phyloP scores from a whole-genome alignment of 2,329 filamentous ascomycete species.

The Amphichorda felina region DNA sequence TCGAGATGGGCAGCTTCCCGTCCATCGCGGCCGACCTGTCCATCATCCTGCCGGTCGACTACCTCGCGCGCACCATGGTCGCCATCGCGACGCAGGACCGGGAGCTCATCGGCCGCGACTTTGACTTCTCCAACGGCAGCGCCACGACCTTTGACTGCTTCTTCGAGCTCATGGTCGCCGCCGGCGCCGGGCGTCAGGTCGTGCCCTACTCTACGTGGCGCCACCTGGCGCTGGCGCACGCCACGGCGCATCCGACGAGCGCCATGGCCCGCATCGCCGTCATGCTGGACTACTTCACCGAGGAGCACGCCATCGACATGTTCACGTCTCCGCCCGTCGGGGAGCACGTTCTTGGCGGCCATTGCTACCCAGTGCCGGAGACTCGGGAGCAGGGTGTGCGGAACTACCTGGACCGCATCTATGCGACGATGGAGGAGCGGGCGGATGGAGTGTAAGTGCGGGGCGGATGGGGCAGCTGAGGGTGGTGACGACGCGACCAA shows the following conservation, averaged over 20 bases:
- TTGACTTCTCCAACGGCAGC: constrained; percentile 5
- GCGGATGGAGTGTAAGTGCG: too few species aligned
- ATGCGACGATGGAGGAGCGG: too few species aligned
- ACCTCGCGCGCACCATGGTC: constrained; percentile 6
- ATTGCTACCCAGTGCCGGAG: too few species aligned
- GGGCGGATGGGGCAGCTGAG: too few species aligned
- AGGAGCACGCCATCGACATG: constrained; percentile 3
- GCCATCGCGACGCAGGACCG: constrained; percentile 4
- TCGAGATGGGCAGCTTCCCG: constrained; percentile 6
- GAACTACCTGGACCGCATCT: too few species aligned
- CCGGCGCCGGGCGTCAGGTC: not conserved
- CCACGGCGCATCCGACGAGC: constrained; percentile 2
- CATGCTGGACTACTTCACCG: constrained; percentile 4
- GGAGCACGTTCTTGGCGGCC: constrained; percentile 5
- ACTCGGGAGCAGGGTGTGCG: too few species aligned
- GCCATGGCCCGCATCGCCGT: constrained; percentile 4
- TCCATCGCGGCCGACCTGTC: constrained; percentile 5
- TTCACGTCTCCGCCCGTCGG: constrained; percentile 4
- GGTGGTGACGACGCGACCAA: too few species aligned
- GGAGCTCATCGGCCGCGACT: constrained; percentile 4
- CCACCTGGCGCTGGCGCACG: constrained; percentile 2
- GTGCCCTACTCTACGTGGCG: constrained; percentile 4
- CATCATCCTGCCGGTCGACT: constrained; percentile 7
- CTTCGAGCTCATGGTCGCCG: constrained; percentile 3
- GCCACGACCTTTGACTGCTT: constrained; percentile 5